phyloP scores from a whole-genome alignment of 2,329 filamentous ascomycete genomes.

The Fusarium penzigii region DNA sequence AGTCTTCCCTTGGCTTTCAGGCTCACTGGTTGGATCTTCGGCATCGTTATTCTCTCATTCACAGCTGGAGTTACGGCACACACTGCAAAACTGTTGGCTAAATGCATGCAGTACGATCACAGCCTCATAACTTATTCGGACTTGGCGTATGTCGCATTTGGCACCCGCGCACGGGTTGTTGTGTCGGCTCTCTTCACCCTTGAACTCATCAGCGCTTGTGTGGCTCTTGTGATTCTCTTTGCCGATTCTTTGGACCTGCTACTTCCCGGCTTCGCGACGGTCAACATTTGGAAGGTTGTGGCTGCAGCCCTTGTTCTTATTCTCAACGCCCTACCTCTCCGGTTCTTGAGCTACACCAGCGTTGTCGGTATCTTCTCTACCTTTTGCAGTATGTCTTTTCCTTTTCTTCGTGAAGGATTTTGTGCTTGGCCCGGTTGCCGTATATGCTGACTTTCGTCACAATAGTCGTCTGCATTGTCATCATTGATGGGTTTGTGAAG shows the following conservation, averaged over 20 bases:
- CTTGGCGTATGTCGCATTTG: constrained; percentile 88
- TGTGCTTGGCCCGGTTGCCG: background rate
- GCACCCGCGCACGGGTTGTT: constrained; percentile 74
- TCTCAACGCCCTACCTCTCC: constrained; percentile 80
- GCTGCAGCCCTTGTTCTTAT: constrained; percentile 79
- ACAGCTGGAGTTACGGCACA: constrained; percentile 79
- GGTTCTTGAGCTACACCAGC: constrained; percentile 85
- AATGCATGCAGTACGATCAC: constrained; percentile 83
- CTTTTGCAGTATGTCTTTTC: constrained; percentile 70
- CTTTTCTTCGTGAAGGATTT: background rate
- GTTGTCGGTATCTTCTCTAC: constrained; percentile 91
- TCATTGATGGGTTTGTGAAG: constrained; percentile 86
- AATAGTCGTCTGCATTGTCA: constrained; percentile 78
- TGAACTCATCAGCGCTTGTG: constrained; percentile 84
- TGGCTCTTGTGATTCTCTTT: constrained; percentile 90
- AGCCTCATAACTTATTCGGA: constrained; percentile 93
- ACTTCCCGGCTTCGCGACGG: constrained; percentile 66
- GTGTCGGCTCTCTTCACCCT: constrained; percentile 86
- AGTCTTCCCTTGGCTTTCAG: constrained; percentile 86
- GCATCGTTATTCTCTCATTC: constrained; percentile 71
- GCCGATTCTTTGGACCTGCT: constrained; percentile 83
- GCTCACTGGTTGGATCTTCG: constrained; percentile 86
- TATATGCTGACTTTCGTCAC: constrained; percentile 1
- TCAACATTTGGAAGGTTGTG: constrained; percentile 80
- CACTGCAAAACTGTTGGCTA: constrained; percentile 81